phyloP scores from a whole-genome alignment of 2,329 filamentous ascomycete species.

The Pseudocercospora fijiensis region DNA sequence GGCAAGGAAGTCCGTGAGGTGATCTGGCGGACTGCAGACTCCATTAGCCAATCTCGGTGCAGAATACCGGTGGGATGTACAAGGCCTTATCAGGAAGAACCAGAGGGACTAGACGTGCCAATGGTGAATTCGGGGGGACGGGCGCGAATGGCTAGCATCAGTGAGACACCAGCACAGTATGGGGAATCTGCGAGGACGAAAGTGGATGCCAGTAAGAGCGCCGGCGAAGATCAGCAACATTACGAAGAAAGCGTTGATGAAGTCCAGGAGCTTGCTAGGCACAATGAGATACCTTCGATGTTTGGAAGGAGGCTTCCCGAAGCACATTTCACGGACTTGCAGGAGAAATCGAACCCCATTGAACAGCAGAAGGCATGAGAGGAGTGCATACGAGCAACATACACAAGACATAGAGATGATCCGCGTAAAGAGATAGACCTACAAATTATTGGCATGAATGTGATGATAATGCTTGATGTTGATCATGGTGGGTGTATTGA shows the following conservation, averaged over 20 bases:
- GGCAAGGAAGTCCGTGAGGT: slow-evolving; percentile 78
- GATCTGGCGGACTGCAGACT: slow-evolving; percentile 71
- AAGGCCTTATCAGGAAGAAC: slow-evolving; percentile 32
- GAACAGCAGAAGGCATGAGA: slow-evolving; percentile 12
- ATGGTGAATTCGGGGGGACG: slow-evolving; percentile 32
- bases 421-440: neutral
- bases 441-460: neutral
- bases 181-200: neutral
- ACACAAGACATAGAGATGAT: neutral
- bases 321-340: slow-evolving; percentile 31
- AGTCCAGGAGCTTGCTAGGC: slow-evolving; percentile 14
- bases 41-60: slow-evolving; percentile 58
- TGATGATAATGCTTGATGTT: neutral
- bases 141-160: slow-evolving; percentile 35
- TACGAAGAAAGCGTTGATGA: slow-evolving; percentile 19
- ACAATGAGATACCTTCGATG: slow-evolving; percentile 5
- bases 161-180: slow-evolving; percentile 16
- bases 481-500: too few species aligned
- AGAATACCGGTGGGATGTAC: slow-evolving; percentile 66
- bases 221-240: slow-evolving; percentile 9
- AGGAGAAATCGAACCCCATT: slow-evolving; percentile 36
- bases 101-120: slow-evolving; percentile 28
- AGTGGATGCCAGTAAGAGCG: slow-evolving; percentile 17
- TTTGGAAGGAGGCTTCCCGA: slow-evolving; percentile 19
- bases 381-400: neutral